Conservation (phyloP, 148 eudicot genomes). For the Simmondsia chinensis region DNA sequence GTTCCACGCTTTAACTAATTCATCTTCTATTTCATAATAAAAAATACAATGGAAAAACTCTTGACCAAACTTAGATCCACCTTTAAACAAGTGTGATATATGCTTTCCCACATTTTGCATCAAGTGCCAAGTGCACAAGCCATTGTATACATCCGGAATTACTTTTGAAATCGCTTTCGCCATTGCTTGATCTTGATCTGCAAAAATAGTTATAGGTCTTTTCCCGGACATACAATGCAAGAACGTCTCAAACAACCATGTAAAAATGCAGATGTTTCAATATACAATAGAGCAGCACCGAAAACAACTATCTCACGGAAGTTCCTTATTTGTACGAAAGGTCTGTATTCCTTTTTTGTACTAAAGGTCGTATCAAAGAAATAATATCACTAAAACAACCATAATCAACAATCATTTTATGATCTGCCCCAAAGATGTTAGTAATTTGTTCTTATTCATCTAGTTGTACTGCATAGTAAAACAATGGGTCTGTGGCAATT, state of each 20-base stretch:
- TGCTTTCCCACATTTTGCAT: constrained; percentile 14
- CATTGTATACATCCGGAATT: constrained; percentile 22
- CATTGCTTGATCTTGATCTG: constrained; percentile 13
- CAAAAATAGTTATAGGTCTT: constrained; percentile 27
- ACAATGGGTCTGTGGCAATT: constrained; percentile 13
- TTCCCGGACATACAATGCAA: constrained; percentile 15
- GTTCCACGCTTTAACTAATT: constrained; percentile 15
- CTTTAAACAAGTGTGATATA: constrained; percentile 4
- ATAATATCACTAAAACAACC: constrained; percentile 20
- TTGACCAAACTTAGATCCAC: constrained; percentile 7
- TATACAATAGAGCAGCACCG: constrained; percentile 25
- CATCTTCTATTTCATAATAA: constrained; percentile 10
- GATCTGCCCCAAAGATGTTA: constrained; percentile 25
- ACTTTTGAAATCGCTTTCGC: constrained; percentile 9
- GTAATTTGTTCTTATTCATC: constrained; percentile 22
- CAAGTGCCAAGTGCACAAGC: constrained; percentile 24
- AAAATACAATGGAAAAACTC: constrained; percentile 15
- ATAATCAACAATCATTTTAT: constrained; percentile 27
- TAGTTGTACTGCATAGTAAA: constrained; percentile 23
- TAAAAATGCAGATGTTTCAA: constrained; percentile 20
- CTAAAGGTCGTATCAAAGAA: constrained; percentile 22
- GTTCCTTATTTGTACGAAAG: constrained; percentile 25
- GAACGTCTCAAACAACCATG: constrained; percentile 29
- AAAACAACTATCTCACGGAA: constrained; percentile 17
- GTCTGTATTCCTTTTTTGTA: constrained; percentile 16